Conservation (phyloP, 345 rosid genomes). For the Moricandia arvensis region DNA sequence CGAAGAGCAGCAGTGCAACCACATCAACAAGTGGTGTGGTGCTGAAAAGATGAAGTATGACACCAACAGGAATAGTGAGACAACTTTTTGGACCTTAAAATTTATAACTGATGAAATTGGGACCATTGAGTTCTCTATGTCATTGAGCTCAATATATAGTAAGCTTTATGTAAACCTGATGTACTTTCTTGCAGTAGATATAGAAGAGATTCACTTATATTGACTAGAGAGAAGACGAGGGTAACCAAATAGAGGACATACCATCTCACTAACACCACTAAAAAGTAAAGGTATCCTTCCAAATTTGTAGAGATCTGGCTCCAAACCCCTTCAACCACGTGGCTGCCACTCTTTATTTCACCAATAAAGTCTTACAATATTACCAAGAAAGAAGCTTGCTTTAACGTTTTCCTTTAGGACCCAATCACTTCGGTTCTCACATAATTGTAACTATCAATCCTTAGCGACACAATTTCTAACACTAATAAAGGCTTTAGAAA, state of each 20-base stretch:
- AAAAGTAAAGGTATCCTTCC: no score
- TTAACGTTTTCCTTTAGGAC: background rate
- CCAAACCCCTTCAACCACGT: background rate
- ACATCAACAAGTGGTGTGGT: no score
- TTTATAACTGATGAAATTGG: background rate
- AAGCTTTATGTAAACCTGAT: background rate
- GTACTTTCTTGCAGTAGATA: no score
- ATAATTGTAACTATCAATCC: background rate
- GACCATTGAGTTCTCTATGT: background rate
- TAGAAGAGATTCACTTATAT: no score
- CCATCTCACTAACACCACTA: no score
- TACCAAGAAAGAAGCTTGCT: background rate
- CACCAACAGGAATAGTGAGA: conserved; percentile 82
- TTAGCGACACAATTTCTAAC: background rate
- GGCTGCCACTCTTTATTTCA: background rate
- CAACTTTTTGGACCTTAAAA: conserved; percentile 44
- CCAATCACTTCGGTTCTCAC: background rate
- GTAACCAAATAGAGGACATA: no score
- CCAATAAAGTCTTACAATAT: background rate
- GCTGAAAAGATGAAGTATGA: no score
- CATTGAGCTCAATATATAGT: background rate
- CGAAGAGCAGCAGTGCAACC: conserved; percentile 68
- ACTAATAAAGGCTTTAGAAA: conserved; percentile 5
- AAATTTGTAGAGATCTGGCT: conserved; percentile 49
- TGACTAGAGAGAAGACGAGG: no score